phyloP scores from a whole-genome alignment of 164 flowering plant genomes.

The Magnolia changhungtana region DNA sequence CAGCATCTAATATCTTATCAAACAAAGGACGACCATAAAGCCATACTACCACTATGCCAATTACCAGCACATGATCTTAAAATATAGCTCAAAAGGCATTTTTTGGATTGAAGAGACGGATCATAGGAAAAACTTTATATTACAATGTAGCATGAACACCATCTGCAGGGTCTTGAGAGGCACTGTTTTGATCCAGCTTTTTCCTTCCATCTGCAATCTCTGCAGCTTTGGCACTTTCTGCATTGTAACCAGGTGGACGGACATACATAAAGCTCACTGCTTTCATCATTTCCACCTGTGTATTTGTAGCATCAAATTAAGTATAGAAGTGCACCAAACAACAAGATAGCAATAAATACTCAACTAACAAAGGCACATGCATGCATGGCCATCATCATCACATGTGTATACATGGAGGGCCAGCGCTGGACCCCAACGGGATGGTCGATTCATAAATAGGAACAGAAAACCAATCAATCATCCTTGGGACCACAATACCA shows the following conservation, averaged over 20 bases:
- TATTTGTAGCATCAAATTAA: not conserved
- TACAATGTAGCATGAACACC: not conserved
- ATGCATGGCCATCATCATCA: not conserved
- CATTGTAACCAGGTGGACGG: conserved; percentile 95
- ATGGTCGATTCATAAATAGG: not conserved
- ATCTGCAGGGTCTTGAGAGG: conserved; percentile 23
- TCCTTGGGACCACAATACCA: not conserved
- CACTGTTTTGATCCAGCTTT: conserved; percentile 27
- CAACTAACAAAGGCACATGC: not conserved
- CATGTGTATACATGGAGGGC: not conserved
- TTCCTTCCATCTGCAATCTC: conserved; percentile 70
- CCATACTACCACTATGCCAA: not conserved
- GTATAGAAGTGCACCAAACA: not conserved
- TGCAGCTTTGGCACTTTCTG: conserved; percentile 98
- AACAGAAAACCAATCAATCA: not conserved
- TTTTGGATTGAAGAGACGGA: not conserved
- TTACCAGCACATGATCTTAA: not conserved
- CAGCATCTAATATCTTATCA: not conserved
- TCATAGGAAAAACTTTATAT: not conserved
- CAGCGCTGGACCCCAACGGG: not conserved
- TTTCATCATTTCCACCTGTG: conserved; percentile 83
- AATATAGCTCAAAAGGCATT: not conserved
- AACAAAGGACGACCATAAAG: not conserved
- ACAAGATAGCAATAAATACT: not conserved
- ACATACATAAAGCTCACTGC: conserved; percentile 99